Conservation (phyloP, 2,329 filamentous ascomycete species). For the Alternaria atra region DNA sequence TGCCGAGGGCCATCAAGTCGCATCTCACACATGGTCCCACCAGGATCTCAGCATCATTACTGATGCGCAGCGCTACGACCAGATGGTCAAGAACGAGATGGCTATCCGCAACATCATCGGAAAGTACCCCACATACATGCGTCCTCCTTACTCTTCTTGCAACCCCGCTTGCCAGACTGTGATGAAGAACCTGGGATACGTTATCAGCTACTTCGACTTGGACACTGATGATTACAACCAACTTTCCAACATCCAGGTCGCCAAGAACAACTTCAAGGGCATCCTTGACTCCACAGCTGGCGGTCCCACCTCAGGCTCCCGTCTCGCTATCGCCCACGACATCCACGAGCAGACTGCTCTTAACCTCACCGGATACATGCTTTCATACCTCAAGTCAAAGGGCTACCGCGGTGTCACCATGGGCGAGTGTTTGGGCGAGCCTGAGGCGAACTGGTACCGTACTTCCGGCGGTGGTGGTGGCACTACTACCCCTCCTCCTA, state of each 20-base stretch:
- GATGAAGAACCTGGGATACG: constrained; percentile 61
- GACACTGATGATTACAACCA: constrained; percentile 61
- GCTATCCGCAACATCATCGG: constrained; percentile 64
- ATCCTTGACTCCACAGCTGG: constrained; percentile 34
- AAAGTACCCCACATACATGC: constrained; percentile 65
- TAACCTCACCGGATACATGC: constrained; percentile 56
- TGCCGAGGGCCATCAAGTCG: constrained; percentile 67
- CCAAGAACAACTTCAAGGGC: constrained; percentile 52
- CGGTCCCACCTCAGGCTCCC: constrained; percentile 39
- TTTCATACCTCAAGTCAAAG: constrained; percentile 50
- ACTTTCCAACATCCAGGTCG: constrained; percentile 45
- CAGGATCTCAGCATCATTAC: constrained; percentile 58
- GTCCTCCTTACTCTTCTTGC: constrained; percentile 60
- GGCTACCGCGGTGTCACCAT: constrained; percentile 58
- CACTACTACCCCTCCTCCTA: constrained; percentile 16
- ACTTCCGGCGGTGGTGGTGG: constrained; percentile 41
- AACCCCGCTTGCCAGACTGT: constrained; percentile 50
- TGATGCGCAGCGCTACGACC: constrained; percentile 56
- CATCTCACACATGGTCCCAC: constrained; percentile 66
- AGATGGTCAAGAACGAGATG: constrained; percentile 64
- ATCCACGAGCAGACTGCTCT: constrained; percentile 58
- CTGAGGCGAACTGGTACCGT: constrained; percentile 60
- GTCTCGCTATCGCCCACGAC: constrained; percentile 64
- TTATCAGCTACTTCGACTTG: constrained; percentile 68
- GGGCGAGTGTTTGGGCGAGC: constrained; percentile 60